These are phyloP conservation scores for Euphorbia peplus DNA, from an alignment of 345 rosid genomes.

Conservation along the genomic window DNA sequence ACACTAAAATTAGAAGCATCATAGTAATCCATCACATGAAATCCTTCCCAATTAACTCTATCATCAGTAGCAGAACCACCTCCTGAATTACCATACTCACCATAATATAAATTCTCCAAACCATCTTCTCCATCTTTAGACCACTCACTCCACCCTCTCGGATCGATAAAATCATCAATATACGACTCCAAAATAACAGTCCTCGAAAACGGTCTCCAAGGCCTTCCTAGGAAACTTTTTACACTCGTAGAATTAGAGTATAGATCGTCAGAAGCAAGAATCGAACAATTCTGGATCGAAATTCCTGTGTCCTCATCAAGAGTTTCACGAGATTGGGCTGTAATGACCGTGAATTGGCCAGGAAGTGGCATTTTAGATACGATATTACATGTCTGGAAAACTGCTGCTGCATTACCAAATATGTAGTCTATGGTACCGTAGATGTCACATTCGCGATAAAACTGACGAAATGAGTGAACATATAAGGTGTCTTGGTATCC, in stretches of 20 bases:
- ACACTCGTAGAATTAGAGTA: constrained; percentile 28
- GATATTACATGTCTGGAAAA: constrained; percentile 69
- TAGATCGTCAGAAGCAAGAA: constrained; percentile 54
- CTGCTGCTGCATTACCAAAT: constrained; percentile 72
- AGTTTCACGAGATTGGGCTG: constrained; percentile 68
- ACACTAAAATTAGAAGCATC: constrained; percentile 67
- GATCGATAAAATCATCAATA: constrained; percentile 59
- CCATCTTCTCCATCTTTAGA: constrained; percentile 30
- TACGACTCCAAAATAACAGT: constrained; percentile 63
- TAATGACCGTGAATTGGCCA: constrained; percentile 63
- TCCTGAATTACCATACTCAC: constrained; percentile 75
- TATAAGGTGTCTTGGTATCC: constrained; percentile 79
- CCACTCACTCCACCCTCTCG: constrained; percentile 69
- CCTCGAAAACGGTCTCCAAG: constrained; percentile 61
- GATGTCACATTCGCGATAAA: constrained; percentile 74
- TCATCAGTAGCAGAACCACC: constrained; percentile 59
- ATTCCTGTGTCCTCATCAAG: constrained; percentile 71
- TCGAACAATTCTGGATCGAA: constrained; percentile 73
- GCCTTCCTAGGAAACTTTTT: constrained; percentile 75
- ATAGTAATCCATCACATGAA: constrained; percentile 54
- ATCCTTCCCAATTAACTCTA: constrained; percentile 39
- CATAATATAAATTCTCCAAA: constrained; percentile 58
- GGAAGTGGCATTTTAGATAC: constrained; percentile 60
- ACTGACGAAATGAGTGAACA: constrained; percentile 67
- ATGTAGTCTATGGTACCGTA: constrained; percentile 71